Evolutionary conservation across 106 monocot species (phyloP), one percentile per base, ranked within the genome.

Genomic region (Dendrobium catenatum): DNA sequence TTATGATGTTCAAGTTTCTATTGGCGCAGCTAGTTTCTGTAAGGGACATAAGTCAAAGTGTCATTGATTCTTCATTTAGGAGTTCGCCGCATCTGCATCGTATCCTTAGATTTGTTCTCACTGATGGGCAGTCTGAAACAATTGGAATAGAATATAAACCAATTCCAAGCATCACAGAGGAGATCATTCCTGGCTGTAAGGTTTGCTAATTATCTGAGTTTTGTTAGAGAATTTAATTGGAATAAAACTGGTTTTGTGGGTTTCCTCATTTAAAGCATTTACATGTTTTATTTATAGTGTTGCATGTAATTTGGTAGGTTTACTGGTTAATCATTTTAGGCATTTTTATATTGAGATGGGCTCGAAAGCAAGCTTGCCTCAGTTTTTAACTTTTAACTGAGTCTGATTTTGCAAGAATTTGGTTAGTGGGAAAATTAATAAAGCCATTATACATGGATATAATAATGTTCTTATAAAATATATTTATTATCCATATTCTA

Each of bases 111-210:
- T 91, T 95, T 68, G 68, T 83, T 84, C 93, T 98, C 27, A 98
- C 95, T 42, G 98, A 98, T 85, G 98, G 98, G 55, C 84, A 81
- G 3, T 84, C 86, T 22, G 91, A 98, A 85, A 83, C 84, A 55
- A 80, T 76, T 77, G 98, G 91, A 16, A 86, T 98, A 80, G 98
- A 98, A 84, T 93, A 86, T 80, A 73, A 78, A 31, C 87, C 84
- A 16, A 88, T 98, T 78, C 88, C 88, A 33, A 81, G 83, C 5
- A 88, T 95, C 80, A 81, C 29, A 15, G 88, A 91, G 76, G 91
- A 87, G 49, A 91, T 95, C 22, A 73, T 86, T 87, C 98, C 98
- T 80, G 95, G 98, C 54, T 83, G 88, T 16, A 98, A 98, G 93
- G 98, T 98, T 79, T 82, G 83, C 20, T 77, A 22, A n/a, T 85